Base-by-base conservation (phyloP, 345 rosid genomes). In the Brassica rapa region DNA sequence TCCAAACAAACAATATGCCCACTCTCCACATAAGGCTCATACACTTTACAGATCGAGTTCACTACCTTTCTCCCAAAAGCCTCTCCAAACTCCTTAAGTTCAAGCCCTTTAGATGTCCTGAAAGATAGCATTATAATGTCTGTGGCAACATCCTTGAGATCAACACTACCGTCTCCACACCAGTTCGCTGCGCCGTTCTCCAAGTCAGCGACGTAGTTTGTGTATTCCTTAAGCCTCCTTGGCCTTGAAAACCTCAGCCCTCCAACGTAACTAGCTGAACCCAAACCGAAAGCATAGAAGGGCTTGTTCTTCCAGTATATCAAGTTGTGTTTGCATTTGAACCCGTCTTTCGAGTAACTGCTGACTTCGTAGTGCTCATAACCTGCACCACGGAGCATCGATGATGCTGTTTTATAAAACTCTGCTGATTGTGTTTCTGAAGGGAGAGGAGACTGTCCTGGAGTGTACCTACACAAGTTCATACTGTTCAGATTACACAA, bases 161-260 rank as follows among this genome's bases (percentile, higher is more conserved):
- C 91, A 24, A 82, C 78, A 39, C 24, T 56, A 70, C 73, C 75
- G 61, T 81, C 69, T 14, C 86, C 86, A 37, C 43, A 35, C 61
- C 62, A 69, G 55, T 85, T 86, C 32, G 77, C 85, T 41, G 14
- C 25, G 8, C 86, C 88, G 24, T 76, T 83, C 88, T 88, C 99
- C 78, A 95, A 80, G 64, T 87, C 84, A 46, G 86, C 72, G 37
- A 95, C 96, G 30, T 86, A 91, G 62, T 76, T 77, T 63, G 73
- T 53, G 83, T 91, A 95, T 68, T 87, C 94, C 75, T 82, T 88
- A 87, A 93, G 86, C 85, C 63, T 91, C 79, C 83, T 95, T 4
- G 98, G 99, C 83, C 99, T 86, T 29, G 99, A 93, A 77, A 95
- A 93, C 83, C 99, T 89, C 72, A 84, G 10, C 67, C 98, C 98